Percentiles rank a stretch among this genome's conserved stretches.
These are phyloP conservation scores for Rhodotorula sp. DNA, from an alignment of 1,284 basidiomycete species.

Conservation along the genomic window DNA sequence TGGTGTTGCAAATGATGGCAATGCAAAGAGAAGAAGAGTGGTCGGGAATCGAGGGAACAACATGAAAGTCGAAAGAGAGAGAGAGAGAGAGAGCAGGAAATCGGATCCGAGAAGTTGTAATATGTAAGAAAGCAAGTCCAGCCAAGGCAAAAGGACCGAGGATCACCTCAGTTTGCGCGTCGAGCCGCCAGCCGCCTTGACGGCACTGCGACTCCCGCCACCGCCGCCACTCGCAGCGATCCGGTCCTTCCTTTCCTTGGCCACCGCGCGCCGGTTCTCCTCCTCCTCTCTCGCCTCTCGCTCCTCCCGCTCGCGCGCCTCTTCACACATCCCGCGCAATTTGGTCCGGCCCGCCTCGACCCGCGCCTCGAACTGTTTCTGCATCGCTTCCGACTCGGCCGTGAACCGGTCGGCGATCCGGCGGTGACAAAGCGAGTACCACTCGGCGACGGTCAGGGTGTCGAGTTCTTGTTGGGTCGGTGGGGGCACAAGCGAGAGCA, in stretches of 20 bases:
- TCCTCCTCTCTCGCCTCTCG: slow-evolving; percentile 5
- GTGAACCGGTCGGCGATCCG: slow-evolving; percentile 3
- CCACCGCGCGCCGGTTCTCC: slow-evolving; percentile 1
- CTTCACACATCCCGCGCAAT: slow-evolving; percentile 9
- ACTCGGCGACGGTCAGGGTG: slow-evolving; percentile 11
- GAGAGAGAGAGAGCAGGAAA: background rate
- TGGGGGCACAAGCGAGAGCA: slow-evolving; percentile 14
- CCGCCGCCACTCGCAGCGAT: background rate
- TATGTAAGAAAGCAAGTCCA: background rate
- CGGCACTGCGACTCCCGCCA: background rate
- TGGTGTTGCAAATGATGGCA: too few relatives aligned
- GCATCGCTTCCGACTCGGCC: background rate
- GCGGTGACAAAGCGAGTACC: slow-evolving; percentile 14
- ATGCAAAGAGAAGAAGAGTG: too few relatives aligned
- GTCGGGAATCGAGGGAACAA: too few relatives aligned
- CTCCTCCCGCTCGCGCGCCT: slow-evolving; percentile 24
- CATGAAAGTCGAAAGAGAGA: slow-evolving; percentile 1
- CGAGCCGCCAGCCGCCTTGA: background rate
- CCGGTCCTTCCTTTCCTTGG: slow-evolving; percentile 11
- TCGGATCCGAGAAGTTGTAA: background rate
- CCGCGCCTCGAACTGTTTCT: slow-evolving; percentile 1
- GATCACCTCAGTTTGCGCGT: slow-evolving; percentile 10
- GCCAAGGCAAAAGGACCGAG: too few relatives aligned
- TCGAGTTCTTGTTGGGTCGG: slow-evolving; percentile 10
- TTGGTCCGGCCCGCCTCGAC: slow-evolving; percentile 1